These are phyloP conservation scores for Vigna mungo DNA, from an alignment of 306 rosid species.

Conservation along the genomic window DNA sequence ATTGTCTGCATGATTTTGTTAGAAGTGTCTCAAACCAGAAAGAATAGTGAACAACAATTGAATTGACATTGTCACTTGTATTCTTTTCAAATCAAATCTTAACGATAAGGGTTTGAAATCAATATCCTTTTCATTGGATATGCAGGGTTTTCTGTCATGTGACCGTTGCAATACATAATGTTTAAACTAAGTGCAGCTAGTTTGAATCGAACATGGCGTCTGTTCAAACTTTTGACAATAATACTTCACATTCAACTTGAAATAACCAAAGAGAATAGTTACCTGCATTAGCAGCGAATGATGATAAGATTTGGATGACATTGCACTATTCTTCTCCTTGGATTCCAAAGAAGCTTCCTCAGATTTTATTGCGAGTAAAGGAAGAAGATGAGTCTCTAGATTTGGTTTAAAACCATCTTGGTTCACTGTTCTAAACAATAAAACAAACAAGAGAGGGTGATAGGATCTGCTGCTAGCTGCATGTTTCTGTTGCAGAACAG, in stretches of 20 bases:
- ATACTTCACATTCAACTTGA: conserved; percentile 6
- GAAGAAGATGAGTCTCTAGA: conserved; percentile 88
- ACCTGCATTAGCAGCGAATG: conserved; percentile 87
- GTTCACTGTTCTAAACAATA: conserved; percentile 85
- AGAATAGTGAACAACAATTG: no score
- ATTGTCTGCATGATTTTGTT: no score
- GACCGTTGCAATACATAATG: conserved; percentile 1
- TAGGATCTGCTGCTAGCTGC: conserved; percentile 33
- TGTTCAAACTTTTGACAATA: conserved; percentile 31
- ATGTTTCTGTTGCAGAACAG: conserved; percentile 25
- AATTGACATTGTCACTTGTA: no score
- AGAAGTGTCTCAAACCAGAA: no score
- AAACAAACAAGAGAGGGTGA: conserved; percentile 42
- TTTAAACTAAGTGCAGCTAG: not conserved
- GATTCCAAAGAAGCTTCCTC: conserved; percentile 68
- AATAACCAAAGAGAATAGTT: conserved; percentile 33
- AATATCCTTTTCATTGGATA: conserved; percentile 4
- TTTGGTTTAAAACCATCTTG: conserved; percentile 96
- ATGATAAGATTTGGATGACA: conserved; percentile 66
- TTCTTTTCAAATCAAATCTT: no score
- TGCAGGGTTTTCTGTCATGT: not conserved
- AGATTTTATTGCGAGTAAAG: conserved; percentile 75
- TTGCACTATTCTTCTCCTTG: conserved; percentile 59
- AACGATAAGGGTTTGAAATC: not conserved
- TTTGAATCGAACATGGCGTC: not conserved